These are phyloP conservation scores for Xylariomycetidae sp. DNA, from an alignment of 2,329 filamentous ascomycete species.

Conservation along the genomic window DNA sequence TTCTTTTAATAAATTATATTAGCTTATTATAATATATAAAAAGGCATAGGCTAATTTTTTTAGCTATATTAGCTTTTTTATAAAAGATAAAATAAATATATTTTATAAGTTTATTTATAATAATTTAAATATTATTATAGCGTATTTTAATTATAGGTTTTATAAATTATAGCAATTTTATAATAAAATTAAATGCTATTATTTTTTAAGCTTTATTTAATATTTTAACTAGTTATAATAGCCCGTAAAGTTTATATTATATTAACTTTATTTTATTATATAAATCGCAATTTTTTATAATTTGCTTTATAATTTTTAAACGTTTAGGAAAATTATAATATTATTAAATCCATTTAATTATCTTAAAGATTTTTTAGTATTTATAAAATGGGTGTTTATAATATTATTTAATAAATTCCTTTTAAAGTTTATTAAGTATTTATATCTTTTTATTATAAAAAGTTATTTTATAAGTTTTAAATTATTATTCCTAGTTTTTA, in stretches of 20 bases:
- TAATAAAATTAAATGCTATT: too few relatives aligned
- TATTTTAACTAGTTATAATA: constrained; percentile 4
- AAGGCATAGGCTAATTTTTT: constrained; percentile 3
- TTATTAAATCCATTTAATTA: constrained; percentile 8
- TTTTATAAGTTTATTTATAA: constrained; percentile 5
- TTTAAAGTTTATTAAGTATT: constrained; percentile 10
- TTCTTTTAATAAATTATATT: constrained; percentile 9
- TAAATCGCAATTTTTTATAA: constrained; percentile 6
- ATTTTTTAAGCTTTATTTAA: constrained; percentile 4
- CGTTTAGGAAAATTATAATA: constrained; percentile 7
- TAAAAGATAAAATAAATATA: neutral
- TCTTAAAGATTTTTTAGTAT: constrained; percentile 8
- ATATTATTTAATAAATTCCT: constrained; percentile 12
- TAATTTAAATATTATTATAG: constrained; percentile 1
- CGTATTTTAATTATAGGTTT: too few relatives aligned
- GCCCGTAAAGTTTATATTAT: constrained; percentile 2
- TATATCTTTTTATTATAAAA: too few relatives aligned
- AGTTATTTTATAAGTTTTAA: too few relatives aligned
- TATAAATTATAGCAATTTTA: too few relatives aligned
- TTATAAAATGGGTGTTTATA: constrained; percentile 5
- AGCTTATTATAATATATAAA: constrained; percentile 1
- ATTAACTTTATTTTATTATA: constrained; percentile 4
- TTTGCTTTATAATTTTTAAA: constrained; percentile 7
- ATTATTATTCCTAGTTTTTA: too few relatives aligned
- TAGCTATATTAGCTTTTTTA: constrained; percentile 2